Conservation (phyloP, 2,329 filamentous ascomycete species). For the Fusarium dimerum region DNA sequence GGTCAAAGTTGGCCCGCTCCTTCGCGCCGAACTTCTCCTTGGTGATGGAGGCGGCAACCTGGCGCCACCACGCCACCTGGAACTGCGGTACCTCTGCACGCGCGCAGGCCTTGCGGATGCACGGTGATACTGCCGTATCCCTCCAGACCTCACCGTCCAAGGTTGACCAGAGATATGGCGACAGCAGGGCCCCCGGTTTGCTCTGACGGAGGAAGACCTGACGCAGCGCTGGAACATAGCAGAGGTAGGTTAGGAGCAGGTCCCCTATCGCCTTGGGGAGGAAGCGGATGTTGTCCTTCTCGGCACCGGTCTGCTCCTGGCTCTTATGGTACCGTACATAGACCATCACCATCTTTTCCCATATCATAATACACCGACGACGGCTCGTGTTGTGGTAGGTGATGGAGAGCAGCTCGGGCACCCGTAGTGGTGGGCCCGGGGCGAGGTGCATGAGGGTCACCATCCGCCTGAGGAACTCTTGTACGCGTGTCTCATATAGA, state of each 20-base stretch:
- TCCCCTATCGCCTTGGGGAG: background rate
- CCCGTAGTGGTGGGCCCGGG: background rate
- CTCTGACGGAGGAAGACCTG: constrained; percentile 6
- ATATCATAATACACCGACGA: constrained; percentile 1
- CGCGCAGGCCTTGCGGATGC: constrained; percentile 1
- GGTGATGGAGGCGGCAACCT: constrained; percentile 4
- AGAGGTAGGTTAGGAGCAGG: constrained; percentile 3
- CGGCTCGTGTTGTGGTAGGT: constrained; percentile 1
- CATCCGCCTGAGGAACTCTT: background rate
- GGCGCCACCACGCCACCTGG: constrained; percentile 5
- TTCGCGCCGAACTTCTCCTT: constrained; percentile 9
- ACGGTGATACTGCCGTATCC: background rate
- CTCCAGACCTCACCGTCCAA: background rate
- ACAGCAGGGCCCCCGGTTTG: background rate
- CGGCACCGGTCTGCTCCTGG: background rate
- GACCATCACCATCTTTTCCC: constrained; percentile 6
- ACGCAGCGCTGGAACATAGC: constrained; percentile 1
- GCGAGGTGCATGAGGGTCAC: background rate
- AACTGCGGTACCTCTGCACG: constrained; percentile 4
- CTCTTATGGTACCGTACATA: constrained; percentile 7
- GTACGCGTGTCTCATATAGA: background rate
- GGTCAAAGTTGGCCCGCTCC: constrained; percentile 6
- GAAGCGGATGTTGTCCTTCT: constrained; percentile 8
- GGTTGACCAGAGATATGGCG: background rate
- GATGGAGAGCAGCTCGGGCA: constrained; percentile 1